Base-by-base conservation (phyloP, 495 filamentous ascomycete genomes). In the Melanomma pulvis-pyrius region DNA sequence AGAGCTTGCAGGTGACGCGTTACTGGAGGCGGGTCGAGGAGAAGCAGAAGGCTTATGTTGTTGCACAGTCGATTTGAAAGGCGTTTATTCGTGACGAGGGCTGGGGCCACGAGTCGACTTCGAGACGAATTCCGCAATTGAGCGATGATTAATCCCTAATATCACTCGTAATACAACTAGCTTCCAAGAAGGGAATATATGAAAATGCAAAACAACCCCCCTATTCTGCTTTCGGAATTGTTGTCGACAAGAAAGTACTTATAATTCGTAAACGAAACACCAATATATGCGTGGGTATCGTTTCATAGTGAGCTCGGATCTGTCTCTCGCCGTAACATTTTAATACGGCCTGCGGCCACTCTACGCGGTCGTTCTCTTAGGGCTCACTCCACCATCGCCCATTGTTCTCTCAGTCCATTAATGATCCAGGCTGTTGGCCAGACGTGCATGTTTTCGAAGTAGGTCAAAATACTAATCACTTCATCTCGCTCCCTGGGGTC, bases 341-440 rank as follows among this genome's bases (percentile, higher is more conserved):
- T n/a, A n/a, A n/a, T n/a, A n/a, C n/a, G n/a, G n/a, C n/a, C n/a
- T n/a, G n/a, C n/a, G n/a, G n/a, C n/a, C n/a, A n/a, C n/a, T n/a
- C n/a, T n/a, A n/a, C n/a, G n/a, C n/a, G n/a, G n/a, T n/a, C n/a
- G n/a, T n/a, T n/a, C n/a, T n/a, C n/a, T n/a, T n/a, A 6, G 8
- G 2, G 2, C n/a, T 44, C 36, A 46, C 26, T 25, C n/a, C 22
- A 19, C 8, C 54, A 58, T 58, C 4, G 5, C 59, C 59, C 59
- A 63, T 25, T 63, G 29, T 2, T 4, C 48, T 13, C 9, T 53
- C 1, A 63, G 59, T 13, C 8, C 30, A 19, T 25, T 44, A 5
- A 55, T 34, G 32, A 63, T 63, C 59, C 59, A 63, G 6, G 48
- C 28, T 21, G 59, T 63, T 41, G 59, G 59, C 59, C 59, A 63